phyloP scores from a whole-genome alignment of 208 protist species.

The Leishmania amazonensis region DNA sequence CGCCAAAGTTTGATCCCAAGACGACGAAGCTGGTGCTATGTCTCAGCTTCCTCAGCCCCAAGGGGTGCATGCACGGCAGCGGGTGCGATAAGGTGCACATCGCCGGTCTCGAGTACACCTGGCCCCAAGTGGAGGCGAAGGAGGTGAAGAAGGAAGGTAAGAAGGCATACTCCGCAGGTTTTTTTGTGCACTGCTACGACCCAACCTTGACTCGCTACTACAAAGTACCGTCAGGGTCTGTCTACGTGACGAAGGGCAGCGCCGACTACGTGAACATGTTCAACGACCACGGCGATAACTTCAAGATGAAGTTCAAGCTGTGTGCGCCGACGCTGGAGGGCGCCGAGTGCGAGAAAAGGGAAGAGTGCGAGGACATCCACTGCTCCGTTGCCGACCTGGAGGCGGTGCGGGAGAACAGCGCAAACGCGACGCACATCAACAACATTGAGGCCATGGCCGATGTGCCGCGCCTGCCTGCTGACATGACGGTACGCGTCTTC shows the following conservation, averaged over 20 bases:
- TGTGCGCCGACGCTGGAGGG: constrained; percentile 32
- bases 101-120: constrained; percentile 71
- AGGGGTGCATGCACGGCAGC: constrained; percentile 61
- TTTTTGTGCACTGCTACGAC: constrained; percentile 78
- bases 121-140: constrained; percentile 53
- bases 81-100: constrained; percentile 82
- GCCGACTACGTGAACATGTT: constrained; percentile 73
- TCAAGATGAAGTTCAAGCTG: constrained; percentile 81
- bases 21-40: constrained; percentile 50
- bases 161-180: constrained; percentile 53
- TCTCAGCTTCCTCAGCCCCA: constrained; percentile 48
- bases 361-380: constrained; percentile 59
- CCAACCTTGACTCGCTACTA: constrained; percentile 70
- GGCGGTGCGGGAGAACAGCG: constrained; percentile 34
- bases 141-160: constrained; percentile 30
- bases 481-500: constrained; percentile 79
- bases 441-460: constrained; percentile 48
- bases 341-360: constrained; percentile 27
- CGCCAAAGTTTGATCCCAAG: constrained; percentile 30
- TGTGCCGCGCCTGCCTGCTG: constrained; percentile 55
- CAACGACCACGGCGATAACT: constrained; percentile 88
- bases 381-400: constrained; percentile 51
- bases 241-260: constrained; percentile 64
- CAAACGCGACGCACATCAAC: constrained; percentile 69
- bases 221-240: constrained; percentile 66